These are phyloP conservation scores for Dimargaris cristalligena DNA, from an alignment of 192 early-diverging fungal species.

Conservation along the genomic window DNA sequence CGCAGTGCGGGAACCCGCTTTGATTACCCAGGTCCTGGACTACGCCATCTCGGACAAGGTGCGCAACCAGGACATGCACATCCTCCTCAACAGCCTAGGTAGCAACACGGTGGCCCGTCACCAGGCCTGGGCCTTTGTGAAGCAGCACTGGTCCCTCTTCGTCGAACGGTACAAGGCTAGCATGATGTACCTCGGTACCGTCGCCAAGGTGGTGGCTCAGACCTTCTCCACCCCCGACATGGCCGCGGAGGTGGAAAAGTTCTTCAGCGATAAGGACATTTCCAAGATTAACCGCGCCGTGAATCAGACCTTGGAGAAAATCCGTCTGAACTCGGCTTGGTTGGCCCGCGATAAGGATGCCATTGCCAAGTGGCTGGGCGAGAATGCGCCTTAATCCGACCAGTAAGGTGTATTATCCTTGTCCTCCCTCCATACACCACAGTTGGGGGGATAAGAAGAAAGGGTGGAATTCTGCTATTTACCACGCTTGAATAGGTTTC, in stretches of 20 bases:
- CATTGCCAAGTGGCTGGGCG: slow-evolving; percentile 21
- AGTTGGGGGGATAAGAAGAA: too few relatives aligned
- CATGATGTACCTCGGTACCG: slow-evolving; percentile 45
- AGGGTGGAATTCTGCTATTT: too few relatives aligned
- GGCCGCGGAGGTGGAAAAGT: slow-evolving; percentile 38
- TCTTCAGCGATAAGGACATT: slow-evolving; percentile 32
- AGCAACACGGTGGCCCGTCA: slow-evolving; percentile 35
- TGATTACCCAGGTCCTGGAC: slow-evolving; percentile 41
- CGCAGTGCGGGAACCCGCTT: slow-evolving; percentile 27
- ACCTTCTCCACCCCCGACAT: slow-evolving; percentile 39
- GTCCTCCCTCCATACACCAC: too few relatives aligned
- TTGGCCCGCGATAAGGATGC: slow-evolving; percentile 23
- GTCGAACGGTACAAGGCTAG: slow-evolving; percentile 41
- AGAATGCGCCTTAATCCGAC: slow-evolving; percentile 13
- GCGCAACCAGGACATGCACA: slow-evolving; percentile 51
- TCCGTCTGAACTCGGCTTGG: slow-evolving; percentile 35
- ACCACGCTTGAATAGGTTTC: too few relatives aligned
- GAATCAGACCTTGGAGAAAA: slow-evolving; percentile 54
- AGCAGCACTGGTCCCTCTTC: slow-evolving; percentile 38
- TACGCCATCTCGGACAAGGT: slow-evolving; percentile 49
- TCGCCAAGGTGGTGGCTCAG: slow-evolving; percentile 40
- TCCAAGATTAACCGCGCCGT: slow-evolving; percentile 38
- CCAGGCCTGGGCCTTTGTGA: slow-evolving; percentile 49
- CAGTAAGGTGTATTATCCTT: too few relatives aligned
- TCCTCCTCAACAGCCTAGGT: slow-evolving; percentile 28